Base-by-base conservation (phyloP, 805 yeast species). In the Candida chilensis region DNA sequence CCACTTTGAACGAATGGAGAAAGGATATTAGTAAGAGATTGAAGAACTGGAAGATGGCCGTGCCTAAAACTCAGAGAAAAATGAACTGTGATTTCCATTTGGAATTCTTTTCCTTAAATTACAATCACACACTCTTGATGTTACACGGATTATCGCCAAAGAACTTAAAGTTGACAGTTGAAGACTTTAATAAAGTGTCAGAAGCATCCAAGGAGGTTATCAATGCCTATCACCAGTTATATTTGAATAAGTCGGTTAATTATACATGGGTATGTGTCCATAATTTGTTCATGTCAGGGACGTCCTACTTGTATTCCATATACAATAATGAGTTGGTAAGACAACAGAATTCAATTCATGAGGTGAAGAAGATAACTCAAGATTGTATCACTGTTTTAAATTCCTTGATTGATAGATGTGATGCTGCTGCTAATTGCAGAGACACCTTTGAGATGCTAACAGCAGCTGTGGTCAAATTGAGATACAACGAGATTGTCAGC, bases 241-340 rank as follows among this genome's bases (percentile, higher is more conserved):
- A 68, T 40, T 50, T 59, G n/a, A 64, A 64, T 17, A 71, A 70
- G 41, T 61, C 71, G 28, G 67, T 86, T 36, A 85, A 85, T 50
- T 87, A 83, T 52, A 84, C 95, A 0, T 87, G 96, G 96, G 88
- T 87, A 2, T 92, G 94, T 0, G 88, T 85, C 3, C 94, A 86
- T 50, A 86, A 85, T 47, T 59, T 85, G 32, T 85, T 85, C 48
- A 79, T 83, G 81, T 88, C 95, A 0, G 94, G 94, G 1, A 80
- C 90, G 17, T 80, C 95, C 1, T 86, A 75, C 41, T 58, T 87
- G 27, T 86, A 82, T 47, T 71, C 87, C 1, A 63, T 85, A 10
- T 86, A 82, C 48, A 80, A 80, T 48, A 72, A 83, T 21, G 63
- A 63, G n/a, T 67, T 64, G 28, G 72, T 69, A 2, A 50, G 79